phyloP scores from a whole-genome alignment of 331 rosid genomes.

The Arachis monticola region DNA sequence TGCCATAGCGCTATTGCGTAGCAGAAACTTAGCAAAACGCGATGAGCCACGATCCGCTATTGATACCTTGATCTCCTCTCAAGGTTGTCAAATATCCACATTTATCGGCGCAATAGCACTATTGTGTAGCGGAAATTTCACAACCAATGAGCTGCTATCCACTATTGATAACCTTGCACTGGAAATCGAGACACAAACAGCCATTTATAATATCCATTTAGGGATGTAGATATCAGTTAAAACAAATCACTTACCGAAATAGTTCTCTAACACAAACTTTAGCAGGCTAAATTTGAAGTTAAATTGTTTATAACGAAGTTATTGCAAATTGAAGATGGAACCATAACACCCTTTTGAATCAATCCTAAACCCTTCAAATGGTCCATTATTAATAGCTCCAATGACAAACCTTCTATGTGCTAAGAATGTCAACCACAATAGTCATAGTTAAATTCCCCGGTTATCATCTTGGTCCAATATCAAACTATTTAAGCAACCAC shows the following conservation, averaged over 20 bases:
- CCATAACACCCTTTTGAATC: not conserved
- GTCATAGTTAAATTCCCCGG: not conserved
- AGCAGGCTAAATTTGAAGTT: not conserved
- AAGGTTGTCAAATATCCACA: no score
- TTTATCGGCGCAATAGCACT: no score
- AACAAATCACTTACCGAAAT: not conserved
- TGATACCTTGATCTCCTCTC: no score
- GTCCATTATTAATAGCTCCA: not conserved
- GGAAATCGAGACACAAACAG: conserved; percentile 3
- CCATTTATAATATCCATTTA: conserved; percentile 13
- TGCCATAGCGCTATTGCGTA: no score
- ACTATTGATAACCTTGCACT: not conserved
- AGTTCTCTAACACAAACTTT: not conserved
- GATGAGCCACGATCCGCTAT: no score
- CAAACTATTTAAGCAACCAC: conserved; percentile 1
- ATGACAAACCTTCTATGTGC: not conserved
- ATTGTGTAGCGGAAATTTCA: no score
- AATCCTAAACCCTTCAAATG: not conserved
- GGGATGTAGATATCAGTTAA: not conserved
- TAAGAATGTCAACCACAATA: not conserved
- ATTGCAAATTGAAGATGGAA: not conserved
- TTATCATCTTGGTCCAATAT: not conserved
- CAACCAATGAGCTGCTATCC: no score
- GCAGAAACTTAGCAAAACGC: no score
- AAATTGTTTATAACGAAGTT: not conserved